Base-by-base conservation (phyloP, 169 alveolate species). In the Eimeria zaria region DNA sequence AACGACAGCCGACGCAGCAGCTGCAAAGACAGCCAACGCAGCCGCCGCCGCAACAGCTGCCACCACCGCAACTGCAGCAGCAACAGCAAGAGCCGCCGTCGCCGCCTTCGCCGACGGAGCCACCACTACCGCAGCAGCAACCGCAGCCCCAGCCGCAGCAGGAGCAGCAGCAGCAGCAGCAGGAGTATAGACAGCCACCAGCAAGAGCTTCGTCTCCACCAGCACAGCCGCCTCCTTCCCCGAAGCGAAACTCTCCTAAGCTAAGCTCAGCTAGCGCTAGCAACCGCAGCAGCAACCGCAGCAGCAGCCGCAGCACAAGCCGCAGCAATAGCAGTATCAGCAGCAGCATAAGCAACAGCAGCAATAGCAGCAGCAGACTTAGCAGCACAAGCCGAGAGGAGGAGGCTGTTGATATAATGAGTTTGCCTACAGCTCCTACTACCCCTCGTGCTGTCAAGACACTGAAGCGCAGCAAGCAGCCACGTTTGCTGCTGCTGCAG, bases 401-500 rank as follows among this genome's bases (percentile, higher is more conserved):
- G 60, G 87, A 41, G 27, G 83, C 58, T 20, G 14, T 41, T 11
- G 87, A 76, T 46, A 16, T 76, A 22, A 46, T 44, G 60, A 76
- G 62, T 46, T 5, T 76, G 30, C 87, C 87, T 39, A 76, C 87
- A 27, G 87, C 87, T 0, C 87, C 87, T 14, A 76, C 87, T 11
- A 76, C 87, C 22, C 87, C 87, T 18, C 87, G 87, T 2, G 39
- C 20, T 46, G 60, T 41, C 12, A 2, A 27, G 22, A 46, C 60
- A 44, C 87, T 76, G 53, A 39, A 76, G 87, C 60, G 87, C 87
- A 76, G 87, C 87, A 76, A 76, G 20, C 87, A 76, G 60, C 87
- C 87, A 27, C 87, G 87, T 12, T 18, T 76, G 87, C 60, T 76
- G 87, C 87, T 76, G 87, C 87, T 76, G 87, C 87, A 76, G 87